Base-by-base conservation (phyloP, 345 rosid species). In the Excoecaria agallocha region DNA sequence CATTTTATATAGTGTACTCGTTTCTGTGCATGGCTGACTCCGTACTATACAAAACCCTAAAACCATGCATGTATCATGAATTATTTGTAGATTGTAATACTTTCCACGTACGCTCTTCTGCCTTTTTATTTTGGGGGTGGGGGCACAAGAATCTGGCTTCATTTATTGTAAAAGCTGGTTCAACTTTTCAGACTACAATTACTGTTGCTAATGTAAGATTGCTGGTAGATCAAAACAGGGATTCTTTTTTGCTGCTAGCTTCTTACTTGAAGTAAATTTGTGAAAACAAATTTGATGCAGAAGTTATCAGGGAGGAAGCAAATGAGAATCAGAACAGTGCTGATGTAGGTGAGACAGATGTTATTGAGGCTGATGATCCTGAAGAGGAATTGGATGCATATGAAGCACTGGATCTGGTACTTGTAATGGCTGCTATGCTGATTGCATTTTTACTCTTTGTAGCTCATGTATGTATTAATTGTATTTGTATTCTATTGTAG, bases 341-440 rank as follows among this genome's bases (percentile, higher is more conserved):
- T 75, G 79, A 78, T 63, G 83, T 82, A 22, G 90, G 74, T 61
- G 85, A 87, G 82, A 91, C 64, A 48, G 85, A 78, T 43, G 87
- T 89, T 66, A 78, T 82, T 45, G 91, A 84, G 30, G 85, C 76
- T 69, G 88, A 86, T 59, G 93, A 85, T 50, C 89, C 83, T 77
- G 83, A 84, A 67, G 98, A 92, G 68, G 91, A 88, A 78, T 58
- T 87, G 41, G 97, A 89, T 83, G 86, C 76, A 59, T 78, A 86
- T 69, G 93, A 84, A 37, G 88, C 83, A 58, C 81, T 84, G 77
- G 85, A 87, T 87, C 77, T 75, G 88, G 97, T 92, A 79, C 75
- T 71, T 70, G 52, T 51, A 30, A 56, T 37, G n/a, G 16, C 15
- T 74, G 78, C 52, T 12, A 39, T 71, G 6, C 68, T 43, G 22